Evolutionary conservation across 768 basidiomycete species (phyloP).

Genomic region (Termitomyces eurrhizus): DNA sequence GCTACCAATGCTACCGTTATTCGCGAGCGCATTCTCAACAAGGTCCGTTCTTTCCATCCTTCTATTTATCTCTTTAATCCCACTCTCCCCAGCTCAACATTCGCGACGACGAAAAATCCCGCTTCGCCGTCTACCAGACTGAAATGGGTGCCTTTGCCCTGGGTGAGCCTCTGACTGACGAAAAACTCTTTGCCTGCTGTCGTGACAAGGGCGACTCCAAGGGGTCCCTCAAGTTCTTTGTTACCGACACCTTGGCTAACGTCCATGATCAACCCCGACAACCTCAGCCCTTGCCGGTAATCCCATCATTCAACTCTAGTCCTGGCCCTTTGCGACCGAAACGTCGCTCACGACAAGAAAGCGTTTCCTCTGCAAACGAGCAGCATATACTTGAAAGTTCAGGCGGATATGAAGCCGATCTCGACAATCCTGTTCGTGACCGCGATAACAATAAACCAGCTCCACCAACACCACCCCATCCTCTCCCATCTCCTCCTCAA

Average conservation of each 20-base stretch:
- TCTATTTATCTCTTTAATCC: slow-evolving; percentile 7
- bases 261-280: slow-evolving; percentile 50
- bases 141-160: slow-evolving; percentile 79
- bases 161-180: slow-evolving; percentile 68
- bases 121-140: slow-evolving; percentile 81
- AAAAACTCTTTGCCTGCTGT: slow-evolving; percentile 70
- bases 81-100: slow-evolving; percentile 59
- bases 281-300: slow-evolving; percentile 28
- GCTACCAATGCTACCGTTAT: slow-evolving; percentile 65
- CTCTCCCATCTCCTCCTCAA: slow-evolving; percentile 22
- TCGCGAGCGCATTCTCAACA: slow-evolving; percentile 76
- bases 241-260: slow-evolving; percentile 59
- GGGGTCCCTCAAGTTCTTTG: slow-evolving; percentile 82
- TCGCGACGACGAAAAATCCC: slow-evolving; percentile 68
- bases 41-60: slow-evolving; percentile 41
- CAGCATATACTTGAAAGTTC: slow-evolving; percentile 45
- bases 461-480: slow-evolving; percentile 33
- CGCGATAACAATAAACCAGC: slow-evolving; percentile 39
- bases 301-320: slow-evolving; percentile 34
- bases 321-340: slow-evolving; percentile 49
- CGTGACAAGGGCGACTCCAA: slow-evolving; percentile 67
- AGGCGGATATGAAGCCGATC: slow-evolving; percentile 71
- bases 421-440: slow-evolving; percentile 56
- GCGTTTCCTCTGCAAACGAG: slow-evolving; percentile 69
- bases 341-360: slow-evolving; percentile 56